Percentiles rank a stretch among this genome's conserved stretches.
phyloP scores from a whole-genome alignment of 176 grass and related monocot species.

The Oryza officinalis region DNA sequence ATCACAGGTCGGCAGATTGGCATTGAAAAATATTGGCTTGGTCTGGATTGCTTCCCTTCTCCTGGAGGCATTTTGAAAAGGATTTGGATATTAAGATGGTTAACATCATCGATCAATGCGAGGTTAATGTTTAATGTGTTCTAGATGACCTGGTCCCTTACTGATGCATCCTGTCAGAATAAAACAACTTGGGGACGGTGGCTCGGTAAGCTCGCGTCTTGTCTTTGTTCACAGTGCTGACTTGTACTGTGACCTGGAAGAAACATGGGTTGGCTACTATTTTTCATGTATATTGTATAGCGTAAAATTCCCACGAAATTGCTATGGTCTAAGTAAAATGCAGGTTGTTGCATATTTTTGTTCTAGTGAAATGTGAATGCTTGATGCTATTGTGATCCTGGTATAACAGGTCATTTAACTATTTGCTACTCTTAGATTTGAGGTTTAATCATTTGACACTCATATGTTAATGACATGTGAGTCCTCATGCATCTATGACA shows the following conservation, averaged over 20 bases:
- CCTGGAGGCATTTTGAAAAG: conserved; percentile 22
- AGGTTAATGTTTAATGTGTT: conserved; percentile 36
- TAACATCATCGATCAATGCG: conserved; percentile 46
- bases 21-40: conserved; percentile 16
- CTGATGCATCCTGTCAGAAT: conserved; percentile 43
- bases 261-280: no score
- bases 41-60: neutral
- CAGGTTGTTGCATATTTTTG: neutral
- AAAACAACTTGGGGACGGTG: conserved; percentile 51
- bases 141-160: conserved; percentile 40
- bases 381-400: neutral
- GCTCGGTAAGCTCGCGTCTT: conserved; percentile 41
- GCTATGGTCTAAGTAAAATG: neutral
- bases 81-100: conserved; percentile 14
- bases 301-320: neutral
- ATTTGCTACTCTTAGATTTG: no score
- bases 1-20: conserved; percentile 3
- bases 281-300: no score
- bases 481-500: no score
- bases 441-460: no score
- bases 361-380: neutral
- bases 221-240: conserved; percentile 44
- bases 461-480: neutral
- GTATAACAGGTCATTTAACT: neutral
- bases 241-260: conserved; percentile 27